Percentiles rank a stretch among this genome's conserved stretches.
Conservation (phyloP, 768 basidiomycete genomes). For the Lactifluus piperatus region DNA sequence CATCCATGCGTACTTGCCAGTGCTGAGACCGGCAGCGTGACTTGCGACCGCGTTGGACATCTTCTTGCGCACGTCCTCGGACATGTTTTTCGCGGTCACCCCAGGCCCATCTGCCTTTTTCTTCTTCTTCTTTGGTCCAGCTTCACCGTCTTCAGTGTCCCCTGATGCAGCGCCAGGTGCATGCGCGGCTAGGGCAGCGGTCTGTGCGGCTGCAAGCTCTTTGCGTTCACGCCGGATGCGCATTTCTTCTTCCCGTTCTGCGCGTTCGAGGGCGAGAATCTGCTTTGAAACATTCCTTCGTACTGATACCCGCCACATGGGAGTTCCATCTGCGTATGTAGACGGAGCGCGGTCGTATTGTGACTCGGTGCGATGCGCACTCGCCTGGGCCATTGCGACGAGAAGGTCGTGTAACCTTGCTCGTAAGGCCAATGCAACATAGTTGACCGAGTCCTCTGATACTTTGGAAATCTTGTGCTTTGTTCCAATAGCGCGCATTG, state of each 20-base stretch:
- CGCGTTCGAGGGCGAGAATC: constrained; percentile 62
- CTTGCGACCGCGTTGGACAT: constrained; percentile 86
- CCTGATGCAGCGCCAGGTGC: constrained; percentile 49
- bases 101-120: constrained; percentile 79
- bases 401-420: constrained; percentile 64
- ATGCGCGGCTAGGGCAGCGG: constrained; percentile 57
- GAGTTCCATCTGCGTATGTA: constrained; percentile 54
- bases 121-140: constrained; percentile 62
- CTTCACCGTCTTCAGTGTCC: constrained; percentile 38
- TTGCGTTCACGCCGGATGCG: constrained; percentile 67
- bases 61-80: constrained; percentile 85
- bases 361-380: constrained; percentile 60
- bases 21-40: constrained; percentile 75
- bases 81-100: constrained; percentile 82
- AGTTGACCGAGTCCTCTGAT: constrained; percentile 65
- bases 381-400: constrained; percentile 56
- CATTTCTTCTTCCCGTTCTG: constrained; percentile 80
- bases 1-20: constrained; percentile 85
- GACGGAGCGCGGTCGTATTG: constrained; percentile 60
- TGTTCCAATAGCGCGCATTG: constrained; percentile 58
- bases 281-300: constrained; percentile 77
- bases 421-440: constrained; percentile 72
- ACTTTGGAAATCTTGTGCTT: constrained; percentile 61
- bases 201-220: constrained; percentile 63
- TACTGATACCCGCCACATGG: constrained; percentile 79